Evolutionary conservation across 768 basidiomycete species (phyloP).

Genomic region (Russula griseocarnosa): DNA sequence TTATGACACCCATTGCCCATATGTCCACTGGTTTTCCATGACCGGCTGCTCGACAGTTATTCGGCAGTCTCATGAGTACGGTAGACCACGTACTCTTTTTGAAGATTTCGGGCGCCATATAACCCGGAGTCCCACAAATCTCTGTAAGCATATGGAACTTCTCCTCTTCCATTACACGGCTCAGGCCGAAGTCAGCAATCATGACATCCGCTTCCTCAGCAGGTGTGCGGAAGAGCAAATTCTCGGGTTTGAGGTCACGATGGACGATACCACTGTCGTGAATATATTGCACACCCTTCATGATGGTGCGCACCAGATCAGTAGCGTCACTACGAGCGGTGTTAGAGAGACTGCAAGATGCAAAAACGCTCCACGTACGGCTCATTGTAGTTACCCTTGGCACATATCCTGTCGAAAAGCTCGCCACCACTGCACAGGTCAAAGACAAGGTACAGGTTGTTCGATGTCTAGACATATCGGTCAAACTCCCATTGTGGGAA

Average conservation of each 20-base stretch:
- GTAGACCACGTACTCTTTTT: constrained; percentile 63
- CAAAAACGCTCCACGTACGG: constrained; percentile 48
- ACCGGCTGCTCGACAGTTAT: constrained; percentile 50
- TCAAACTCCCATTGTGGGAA: constrained; percentile 5
- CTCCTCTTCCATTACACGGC: constrained; percentile 85
- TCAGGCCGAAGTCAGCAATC: constrained; percentile 95
- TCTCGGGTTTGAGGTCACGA: constrained; percentile 96
- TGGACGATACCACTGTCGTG: constrained; percentile 93
- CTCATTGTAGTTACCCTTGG: constrained; percentile 95
- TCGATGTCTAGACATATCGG: constrained; percentile 56
- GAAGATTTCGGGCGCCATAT: constrained; percentile 97
- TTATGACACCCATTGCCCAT: constrained; percentile 98
- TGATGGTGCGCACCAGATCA: constrained; percentile 78
- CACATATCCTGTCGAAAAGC: constrained; percentile 98
- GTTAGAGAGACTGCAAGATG: constrained; percentile 32
- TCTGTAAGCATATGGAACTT: constrained; percentile 87
- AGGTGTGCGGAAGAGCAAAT: constrained; percentile 87
- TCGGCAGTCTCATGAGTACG: neutral
- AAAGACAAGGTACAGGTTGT: constrained; percentile 92
- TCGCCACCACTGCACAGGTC: constrained; percentile 97
- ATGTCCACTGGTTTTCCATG: constrained; percentile 94
- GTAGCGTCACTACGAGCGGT: constrained; percentile 70
- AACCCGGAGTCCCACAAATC: constrained; percentile 93
- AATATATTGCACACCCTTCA: constrained; percentile 85
- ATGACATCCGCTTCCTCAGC: constrained; percentile 92